Evolutionary conservation across 768 basidiomycete genomes (phyloP).

Genomic region (Rhodosporidiobolus sp.): DNA sequence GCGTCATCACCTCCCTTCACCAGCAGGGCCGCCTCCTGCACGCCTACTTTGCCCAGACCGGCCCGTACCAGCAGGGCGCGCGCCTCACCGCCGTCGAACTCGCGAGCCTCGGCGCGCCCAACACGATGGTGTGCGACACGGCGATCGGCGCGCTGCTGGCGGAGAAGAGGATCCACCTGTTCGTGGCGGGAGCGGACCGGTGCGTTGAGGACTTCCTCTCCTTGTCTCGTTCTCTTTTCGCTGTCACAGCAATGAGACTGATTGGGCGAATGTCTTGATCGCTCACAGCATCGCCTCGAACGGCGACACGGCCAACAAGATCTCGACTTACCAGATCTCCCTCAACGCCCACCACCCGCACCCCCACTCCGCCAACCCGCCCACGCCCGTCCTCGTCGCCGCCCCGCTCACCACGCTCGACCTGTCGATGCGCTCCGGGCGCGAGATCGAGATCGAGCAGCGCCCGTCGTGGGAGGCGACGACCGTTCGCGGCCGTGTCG

Average conservation of each 20-base stretch:
- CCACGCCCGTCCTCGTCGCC: slow-evolving; percentile 84
- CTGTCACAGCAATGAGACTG: neutral
- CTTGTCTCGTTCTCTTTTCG: neutral
- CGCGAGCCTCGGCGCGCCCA: slow-evolving; percentile 74
- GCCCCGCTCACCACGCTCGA: slow-evolving; percentile 92
- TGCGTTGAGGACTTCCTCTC: neutral
- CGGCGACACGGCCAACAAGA: slow-evolving; percentile 97
- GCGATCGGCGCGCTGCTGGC: slow-evolving; percentile 91
- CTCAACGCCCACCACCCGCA: slow-evolving; percentile 65
- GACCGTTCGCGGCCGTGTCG: slow-evolving; percentile 74
- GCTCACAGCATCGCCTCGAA: slow-evolving; percentile 68
- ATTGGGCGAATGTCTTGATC: slow-evolving; percentile 60
- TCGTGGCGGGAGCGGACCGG: slow-evolving; percentile 43
- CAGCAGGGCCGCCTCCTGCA: slow-evolving; percentile 68
- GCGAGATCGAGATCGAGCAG: slow-evolving; percentile 86
- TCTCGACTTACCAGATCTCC: slow-evolving; percentile 95
- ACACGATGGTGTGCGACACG: slow-evolving; percentile 93
- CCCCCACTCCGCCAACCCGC: slow-evolving; percentile 48
- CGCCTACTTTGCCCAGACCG: slow-evolving; percentile 90
- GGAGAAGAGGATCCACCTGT: slow-evolving; percentile 66
- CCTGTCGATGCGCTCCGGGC: slow-evolving; percentile 57
- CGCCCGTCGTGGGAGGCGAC: slow-evolving; percentile 83
- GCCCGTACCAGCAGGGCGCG: slow-evolving; percentile 90
- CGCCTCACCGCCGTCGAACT: slow-evolving; percentile 85
- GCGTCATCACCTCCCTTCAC: slow-evolving; percentile 84